Conservation (phyloP, 129 eudicot genomes). For the Flaveria linearis region DNA sequence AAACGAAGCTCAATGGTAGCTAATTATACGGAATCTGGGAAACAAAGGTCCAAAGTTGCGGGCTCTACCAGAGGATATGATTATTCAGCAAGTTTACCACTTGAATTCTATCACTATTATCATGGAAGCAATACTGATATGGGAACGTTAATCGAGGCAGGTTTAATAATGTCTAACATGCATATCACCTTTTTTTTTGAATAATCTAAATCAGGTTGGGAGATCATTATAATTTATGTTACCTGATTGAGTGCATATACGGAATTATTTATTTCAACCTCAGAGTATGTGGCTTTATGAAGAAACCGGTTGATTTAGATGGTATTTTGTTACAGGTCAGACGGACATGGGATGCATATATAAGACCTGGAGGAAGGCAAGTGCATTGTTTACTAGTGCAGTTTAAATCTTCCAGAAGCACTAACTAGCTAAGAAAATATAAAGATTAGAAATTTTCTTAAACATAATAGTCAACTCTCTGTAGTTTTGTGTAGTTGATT, state of each 20-base stretch:
- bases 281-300: not conserved
- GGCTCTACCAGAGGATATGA: slow-evolving; percentile 49
- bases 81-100: slow-evolving; percentile 75
- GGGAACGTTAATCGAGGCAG: slow-evolving; percentile 95
- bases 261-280: not conserved
- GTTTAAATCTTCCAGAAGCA: not conserved
- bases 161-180: not conserved
- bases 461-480: not conserved
- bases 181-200: not conserved
- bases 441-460: not conserved
- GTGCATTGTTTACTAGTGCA: slow-evolving; percentile 12
- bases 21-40: slow-evolving; percentile 37
- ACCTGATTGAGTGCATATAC: not conserved
- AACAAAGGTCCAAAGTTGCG: slow-evolving; percentile 34
- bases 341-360: slow-evolving; percentile 93
- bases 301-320: slow-evolving; percentile 6
- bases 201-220: not conserved
- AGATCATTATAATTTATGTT: slow-evolving; percentile 11
- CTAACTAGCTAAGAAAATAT: not conserved
- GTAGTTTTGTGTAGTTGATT: slow-evolving; percentile 7
- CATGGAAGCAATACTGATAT: slow-evolving; percentile 91
- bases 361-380: slow-evolving; percentile 94
- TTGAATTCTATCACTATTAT: slow-evolving; percentile 93
- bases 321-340: slow-evolving; percentile 61
- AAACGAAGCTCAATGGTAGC: slow-evolving; percentile 23